Evolutionary conservation across 805 yeast species (phyloP).

Genomic region (Candida insectalens): DNA sequence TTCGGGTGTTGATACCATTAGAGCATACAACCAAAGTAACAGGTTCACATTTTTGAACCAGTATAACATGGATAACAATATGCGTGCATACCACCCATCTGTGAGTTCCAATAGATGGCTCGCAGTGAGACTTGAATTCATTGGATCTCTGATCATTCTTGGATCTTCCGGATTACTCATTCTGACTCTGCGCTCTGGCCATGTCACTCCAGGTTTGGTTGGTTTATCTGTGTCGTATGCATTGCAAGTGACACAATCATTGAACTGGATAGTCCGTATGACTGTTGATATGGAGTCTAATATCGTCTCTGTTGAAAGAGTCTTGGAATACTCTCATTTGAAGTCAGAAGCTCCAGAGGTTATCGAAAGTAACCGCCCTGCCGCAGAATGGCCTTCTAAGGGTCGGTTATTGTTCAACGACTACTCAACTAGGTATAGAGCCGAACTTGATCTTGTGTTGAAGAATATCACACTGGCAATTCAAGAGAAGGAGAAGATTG

Average conservation of each 20-base stretch:
- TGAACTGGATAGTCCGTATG: conserved; percentile 98
- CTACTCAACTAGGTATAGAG: conserved; percentile 80
- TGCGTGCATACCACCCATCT: conserved; percentile 89
- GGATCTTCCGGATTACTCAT: conserved; percentile 81
- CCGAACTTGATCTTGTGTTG: conserved; percentile 70
- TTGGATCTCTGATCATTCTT: conserved; percentile 83
- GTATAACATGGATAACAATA: conserved; percentile 70
- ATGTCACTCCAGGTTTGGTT: conserved; percentile 78
- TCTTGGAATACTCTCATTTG: conserved; percentile 40
- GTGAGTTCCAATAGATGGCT: conserved; percentile 95
- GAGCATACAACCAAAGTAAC: conserved; percentile 60
- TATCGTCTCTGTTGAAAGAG: conserved; percentile 74
- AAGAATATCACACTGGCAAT: conserved; percentile 56
- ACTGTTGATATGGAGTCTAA: conserved; percentile 97
- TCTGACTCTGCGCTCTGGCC: conserved; percentile 54
- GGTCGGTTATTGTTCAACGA: conserved; percentile 62
- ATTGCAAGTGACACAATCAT: conserved; percentile 81
- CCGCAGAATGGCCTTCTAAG: conserved; percentile 58
- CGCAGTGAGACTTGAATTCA: conserved; percentile 84
- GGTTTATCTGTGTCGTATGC: conserved; percentile 94
- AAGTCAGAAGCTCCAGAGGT: conserved; percentile 70
- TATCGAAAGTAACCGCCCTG: conserved; percentile 46
- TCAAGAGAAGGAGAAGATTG: conserved; percentile 73
- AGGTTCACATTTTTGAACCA: conserved; percentile 60
- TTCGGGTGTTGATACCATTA: conserved; percentile 63